These are phyloP conservation scores for Colletotrichum tabaci DNA, from an alignment of 2,329 filamentous ascomycete species.

Conservation along the genomic window DNA sequence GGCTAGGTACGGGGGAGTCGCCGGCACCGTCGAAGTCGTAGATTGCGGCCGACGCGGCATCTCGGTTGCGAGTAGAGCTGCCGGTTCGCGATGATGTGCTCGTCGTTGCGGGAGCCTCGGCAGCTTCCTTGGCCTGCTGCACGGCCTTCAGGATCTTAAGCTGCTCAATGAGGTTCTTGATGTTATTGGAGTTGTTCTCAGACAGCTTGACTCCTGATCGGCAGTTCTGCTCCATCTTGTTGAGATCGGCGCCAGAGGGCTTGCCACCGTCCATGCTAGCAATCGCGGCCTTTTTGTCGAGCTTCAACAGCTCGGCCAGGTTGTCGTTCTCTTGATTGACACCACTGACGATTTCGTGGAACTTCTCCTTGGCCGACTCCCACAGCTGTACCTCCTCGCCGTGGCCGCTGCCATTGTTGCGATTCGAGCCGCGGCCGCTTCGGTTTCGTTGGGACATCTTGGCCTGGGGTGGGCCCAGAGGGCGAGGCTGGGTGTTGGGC, in stretches of 20 bases:
- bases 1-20: slow-evolving; percentile 63
- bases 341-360: slow-evolving; percentile 56
- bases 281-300: slow-evolving; percentile 59
- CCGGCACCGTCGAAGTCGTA: slow-evolving; percentile 62
- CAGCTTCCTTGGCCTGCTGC: slow-evolving; percentile 59
- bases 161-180: slow-evolving; percentile 58
- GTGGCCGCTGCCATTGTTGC: slow-evolving; percentile 59
- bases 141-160: slow-evolving; percentile 60
- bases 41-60: slow-evolving; percentile 52
- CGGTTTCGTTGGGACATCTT: slow-evolving; percentile 62
- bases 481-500: slow-evolving; percentile 8
- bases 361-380: slow-evolving; percentile 57
- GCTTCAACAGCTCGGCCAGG: slow-evolving; percentile 55
- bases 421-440: slow-evolving; percentile 60
- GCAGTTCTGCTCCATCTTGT: slow-evolving; percentile 60
- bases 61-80: slow-evolving; percentile 38
- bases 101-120: slow-evolving; percentile 47
- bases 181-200: slow-evolving; percentile 55
- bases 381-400: slow-evolving; percentile 62
- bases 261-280: slow-evolving; percentile 54
- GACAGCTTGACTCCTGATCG: slow-evolving; percentile 59
- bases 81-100: slow-evolving; percentile 41
- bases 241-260: slow-evolving; percentile 49
- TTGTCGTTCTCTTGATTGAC: slow-evolving; percentile 61
- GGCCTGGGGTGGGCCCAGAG: slow-evolving; percentile 11